These are phyloP conservation scores for Nannizziopsis barbatae DNA, from an alignment of 2,329 filamentous ascomycete species.

Conservation along the genomic window DNA sequence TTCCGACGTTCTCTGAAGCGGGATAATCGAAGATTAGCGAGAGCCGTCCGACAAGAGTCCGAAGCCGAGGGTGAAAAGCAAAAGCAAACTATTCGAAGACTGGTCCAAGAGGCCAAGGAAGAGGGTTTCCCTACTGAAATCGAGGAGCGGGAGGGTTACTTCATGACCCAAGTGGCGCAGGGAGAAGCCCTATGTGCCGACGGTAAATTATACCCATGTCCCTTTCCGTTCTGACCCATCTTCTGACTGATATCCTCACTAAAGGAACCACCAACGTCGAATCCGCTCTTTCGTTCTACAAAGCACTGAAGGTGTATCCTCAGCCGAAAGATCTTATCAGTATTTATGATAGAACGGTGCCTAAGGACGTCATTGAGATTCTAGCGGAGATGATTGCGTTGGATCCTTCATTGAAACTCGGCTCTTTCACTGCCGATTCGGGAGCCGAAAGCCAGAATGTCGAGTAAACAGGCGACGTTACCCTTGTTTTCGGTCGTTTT, in stretches of 20 bases:
- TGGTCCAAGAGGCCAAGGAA: slow-evolving; percentile 70
- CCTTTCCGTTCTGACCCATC: neutral
- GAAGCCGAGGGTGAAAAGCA: slow-evolving; percentile 37
- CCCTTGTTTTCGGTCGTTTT: too few relatives aligned
- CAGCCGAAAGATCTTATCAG: slow-evolving; percentile 82
- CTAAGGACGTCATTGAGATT: slow-evolving; percentile 93
- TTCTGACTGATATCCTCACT: neutral
- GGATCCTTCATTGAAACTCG: slow-evolving; percentile 62
- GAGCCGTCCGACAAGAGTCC: slow-evolving; percentile 38
- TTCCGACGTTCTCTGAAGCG: slow-evolving; percentile 50
- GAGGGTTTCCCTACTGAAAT: slow-evolving; percentile 84
- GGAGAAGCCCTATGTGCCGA: slow-evolving; percentile 76
- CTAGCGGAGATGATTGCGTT: slow-evolving; percentile 96
- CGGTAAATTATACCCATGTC: slow-evolving; percentile 46
- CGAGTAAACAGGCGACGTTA: slow-evolving; percentile 22
- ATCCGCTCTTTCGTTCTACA: slow-evolving; percentile 91
- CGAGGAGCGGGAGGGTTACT: slow-evolving; percentile 90
- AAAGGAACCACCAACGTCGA: slow-evolving; percentile 48
- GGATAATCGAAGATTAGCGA: slow-evolving; percentile 38
- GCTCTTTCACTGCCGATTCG: slow-evolving; percentile 30
- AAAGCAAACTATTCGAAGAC: slow-evolving; percentile 58
- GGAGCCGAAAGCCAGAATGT: slow-evolving; percentile 24
- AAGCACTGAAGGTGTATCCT: slow-evolving; percentile 96
- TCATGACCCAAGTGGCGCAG: slow-evolving; percentile 86
- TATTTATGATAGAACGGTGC: slow-evolving; percentile 97